These are phyloP conservation scores for Extremus antarcticus DNA, from an alignment of 495 filamentous ascomycete species.

Conservation along the genomic window DNA sequence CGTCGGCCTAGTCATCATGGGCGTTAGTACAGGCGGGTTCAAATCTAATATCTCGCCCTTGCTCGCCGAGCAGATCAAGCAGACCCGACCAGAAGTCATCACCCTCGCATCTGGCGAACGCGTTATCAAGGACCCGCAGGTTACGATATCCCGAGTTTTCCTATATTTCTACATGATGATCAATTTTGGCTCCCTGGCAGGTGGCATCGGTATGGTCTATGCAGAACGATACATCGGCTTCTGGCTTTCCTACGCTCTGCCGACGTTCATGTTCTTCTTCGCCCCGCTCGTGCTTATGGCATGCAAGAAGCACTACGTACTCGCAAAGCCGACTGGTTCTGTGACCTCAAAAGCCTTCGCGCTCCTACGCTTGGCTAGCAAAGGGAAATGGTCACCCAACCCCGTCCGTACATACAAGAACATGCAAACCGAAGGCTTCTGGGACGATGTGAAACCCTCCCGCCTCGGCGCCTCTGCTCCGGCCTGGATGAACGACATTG, in stretches of 20 bases:
- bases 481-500: constrained; percentile 16
- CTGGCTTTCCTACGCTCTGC: constrained; percentile 64
- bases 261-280: constrained; percentile 47
- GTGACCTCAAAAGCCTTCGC: constrained; percentile 34
- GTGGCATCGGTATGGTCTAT: constrained; percentile 51
- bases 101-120: constrained; percentile 47
- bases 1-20: constrained; percentile 33
- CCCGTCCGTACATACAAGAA: constrained; percentile 7
- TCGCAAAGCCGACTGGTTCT: constrained; percentile 50
- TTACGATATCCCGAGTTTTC: constrained; percentile 64
- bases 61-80: constrained; percentile 63
- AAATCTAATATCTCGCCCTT: constrained; percentile 59
- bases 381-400: constrained; percentile 2
- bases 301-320: constrained; percentile 48
- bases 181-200: constrained; percentile 58
- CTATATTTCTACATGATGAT: constrained; percentile 58
- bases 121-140: constrained; percentile 61
- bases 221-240: constrained; percentile 58
- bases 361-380: background rate
- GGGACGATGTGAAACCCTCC: constrained; percentile 21
- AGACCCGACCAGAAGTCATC: constrained; percentile 47
- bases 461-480: constrained; percentile 1
- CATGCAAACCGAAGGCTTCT: constrained; percentile 18
- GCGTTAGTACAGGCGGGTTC: constrained; percentile 59
- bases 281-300: constrained; percentile 44